A percentile compares a stretch with the other conserved stretches of the same genome.
Evolutionary conservation across 305 asterid species (phyloP).

Genomic region (Fraxinus paxiana): DNA sequence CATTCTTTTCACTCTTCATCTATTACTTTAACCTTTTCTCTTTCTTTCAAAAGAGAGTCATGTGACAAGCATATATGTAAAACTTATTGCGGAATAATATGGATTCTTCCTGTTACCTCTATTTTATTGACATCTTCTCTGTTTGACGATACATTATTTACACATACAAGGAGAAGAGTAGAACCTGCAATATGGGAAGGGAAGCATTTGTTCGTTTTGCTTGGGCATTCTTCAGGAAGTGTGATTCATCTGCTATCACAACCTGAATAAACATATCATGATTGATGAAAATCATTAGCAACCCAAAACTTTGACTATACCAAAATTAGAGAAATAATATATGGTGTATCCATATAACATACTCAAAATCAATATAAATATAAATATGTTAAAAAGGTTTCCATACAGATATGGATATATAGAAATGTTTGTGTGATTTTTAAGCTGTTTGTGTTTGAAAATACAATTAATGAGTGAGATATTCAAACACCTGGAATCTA

Average conservation of each 20-base stretch:
- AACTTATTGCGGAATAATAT: neutral
- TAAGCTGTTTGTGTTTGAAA: conserved; percentile 5
- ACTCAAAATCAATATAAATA: neutral
- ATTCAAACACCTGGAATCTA: conserved; percentile 9
- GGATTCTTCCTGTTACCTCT: neutral
- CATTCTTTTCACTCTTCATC: conserved; percentile 9
- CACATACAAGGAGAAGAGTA: conserved; percentile 9
- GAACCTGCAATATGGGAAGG: conserved; percentile 87
- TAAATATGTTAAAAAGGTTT: neutral
- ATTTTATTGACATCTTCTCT: conserved; percentile 6
- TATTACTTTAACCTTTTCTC: conserved; percentile 8
- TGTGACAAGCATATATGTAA: conserved; percentile 4
- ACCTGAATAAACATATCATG: conserved; percentile 50
- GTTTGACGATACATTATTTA: conserved; percentile 4
- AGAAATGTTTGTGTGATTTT: neutral
- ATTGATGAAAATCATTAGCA: conserved; percentile 22
- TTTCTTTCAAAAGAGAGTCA: neutral
- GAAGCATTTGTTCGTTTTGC: conserved; percentile 87
- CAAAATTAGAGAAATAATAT: conserved; percentile 14
- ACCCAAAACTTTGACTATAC: conserved; percentile 14
- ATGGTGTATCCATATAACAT: neutral
- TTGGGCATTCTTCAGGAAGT: conserved; percentile 88
- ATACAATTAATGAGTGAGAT: conserved; percentile 10
- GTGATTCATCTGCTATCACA: conserved; percentile 97
- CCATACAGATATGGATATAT: neutral